A percentile compares a stretch with the other conserved stretches of the same genome.
Evolutionary conservation across 441 rosid genomes (phyloP).

Genomic region (Arabidopsis hybrid): DNA sequence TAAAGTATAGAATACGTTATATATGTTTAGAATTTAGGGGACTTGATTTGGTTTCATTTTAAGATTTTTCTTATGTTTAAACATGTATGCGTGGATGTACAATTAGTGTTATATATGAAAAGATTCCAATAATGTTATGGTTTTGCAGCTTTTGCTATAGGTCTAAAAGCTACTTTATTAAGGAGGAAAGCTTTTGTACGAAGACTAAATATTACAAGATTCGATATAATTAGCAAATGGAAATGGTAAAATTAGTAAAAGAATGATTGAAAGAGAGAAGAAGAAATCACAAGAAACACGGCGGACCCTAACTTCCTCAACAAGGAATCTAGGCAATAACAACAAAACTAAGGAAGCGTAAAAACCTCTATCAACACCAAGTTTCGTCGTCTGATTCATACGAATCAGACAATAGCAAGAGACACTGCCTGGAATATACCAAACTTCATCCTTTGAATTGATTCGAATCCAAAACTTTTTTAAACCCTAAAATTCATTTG

Average conservation of each 20-base stretch:
- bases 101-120: neutral
- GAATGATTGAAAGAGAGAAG: slow-evolving; percentile 33
- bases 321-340: slow-evolving; percentile 40
- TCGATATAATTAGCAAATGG: slow-evolving; percentile 37
- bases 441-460: slow-evolving; percentile 26
- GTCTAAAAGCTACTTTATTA: neutral
- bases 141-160: neutral
- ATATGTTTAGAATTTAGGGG: neutral
- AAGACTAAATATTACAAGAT: slow-evolving; percentile 18
- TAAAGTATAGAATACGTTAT: neutral
- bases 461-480: neutral
- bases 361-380: slow-evolving; percentile 23
- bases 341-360: slow-evolving; percentile 31
- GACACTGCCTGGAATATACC: slow-evolving; percentile 9
- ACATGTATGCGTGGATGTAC: neutral
- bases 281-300: slow-evolving; percentile 39
- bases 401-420: slow-evolving; percentile 43
- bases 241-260: slow-evolving; percentile 32
- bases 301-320: slow-evolving; percentile 42
- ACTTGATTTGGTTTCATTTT: neutral
- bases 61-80: neutral
- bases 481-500: slow-evolving; percentile 28
- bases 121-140: neutral
- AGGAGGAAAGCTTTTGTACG: neutral
- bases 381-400: slow-evolving; percentile 38